phyloP scores from a whole-genome alignment of 495 filamentous ascomycete species.

The Penicillium chermesinum region DNA sequence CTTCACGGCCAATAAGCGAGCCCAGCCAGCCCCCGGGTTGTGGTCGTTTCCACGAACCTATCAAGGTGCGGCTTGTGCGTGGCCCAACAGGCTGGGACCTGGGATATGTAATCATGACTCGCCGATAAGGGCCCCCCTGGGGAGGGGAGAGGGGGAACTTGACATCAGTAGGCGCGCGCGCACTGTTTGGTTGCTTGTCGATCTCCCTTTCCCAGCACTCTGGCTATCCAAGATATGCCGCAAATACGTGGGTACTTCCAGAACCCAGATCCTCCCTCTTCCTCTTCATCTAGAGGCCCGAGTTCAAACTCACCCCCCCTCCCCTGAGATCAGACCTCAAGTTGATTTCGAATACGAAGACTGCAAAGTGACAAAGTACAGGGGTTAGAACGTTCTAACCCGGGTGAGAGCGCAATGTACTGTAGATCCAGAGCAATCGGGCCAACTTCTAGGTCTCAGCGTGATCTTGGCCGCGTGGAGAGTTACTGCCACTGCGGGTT shows the following conservation, averaged over 20 bases:
- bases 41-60: conserved; percentile 13
- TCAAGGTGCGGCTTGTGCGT: conserved; percentile 22
- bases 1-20: conserved; percentile 16
- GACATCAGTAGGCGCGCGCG: neutral
- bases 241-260: conserved; percentile 3
- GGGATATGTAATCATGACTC: conserved; percentile 17
- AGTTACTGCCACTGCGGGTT: conserved; percentile 11
- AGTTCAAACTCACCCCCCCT: neutral
- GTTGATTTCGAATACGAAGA: neutral
- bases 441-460: neutral
- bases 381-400: conserved; percentile 8
- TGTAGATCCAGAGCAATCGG: conserved; percentile 2
- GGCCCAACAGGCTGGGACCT: conserved; percentile 28
- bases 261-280: neutral
- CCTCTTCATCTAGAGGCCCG: conserved; percentile 3
- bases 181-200: conserved; percentile 7
- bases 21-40: neutral
- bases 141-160: neutral
- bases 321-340: conserved; percentile 28
- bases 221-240: conserved; percentile 6
- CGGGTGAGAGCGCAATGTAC: neutral
- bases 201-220: conserved; percentile 8
- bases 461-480: conserved; percentile 11
- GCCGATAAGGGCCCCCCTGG: conserved; percentile 13
- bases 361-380: neutral